These are phyloP conservation scores for Populus nigra DNA, from an alignment of 345 rosid species.

Conservation along the genomic window DNA sequence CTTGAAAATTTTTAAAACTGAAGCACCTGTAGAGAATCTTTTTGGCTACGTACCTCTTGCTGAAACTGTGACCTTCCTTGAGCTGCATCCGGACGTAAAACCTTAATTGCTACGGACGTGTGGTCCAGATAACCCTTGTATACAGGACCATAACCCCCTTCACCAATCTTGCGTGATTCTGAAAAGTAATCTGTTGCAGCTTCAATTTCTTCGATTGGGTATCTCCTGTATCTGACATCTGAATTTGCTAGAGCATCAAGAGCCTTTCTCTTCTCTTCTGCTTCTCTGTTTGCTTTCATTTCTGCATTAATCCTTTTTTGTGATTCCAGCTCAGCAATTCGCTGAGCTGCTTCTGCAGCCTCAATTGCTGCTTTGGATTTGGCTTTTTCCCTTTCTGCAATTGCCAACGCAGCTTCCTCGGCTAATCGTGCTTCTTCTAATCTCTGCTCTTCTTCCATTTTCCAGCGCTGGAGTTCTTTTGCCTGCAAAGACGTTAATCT, in stretches of 20 bases:
- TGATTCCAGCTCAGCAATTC: slow-evolving; percentile 75
- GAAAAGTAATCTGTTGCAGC: slow-evolving; percentile 71
- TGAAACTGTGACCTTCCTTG: slow-evolving; percentile 93
- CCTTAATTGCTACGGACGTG: slow-evolving; percentile 83
- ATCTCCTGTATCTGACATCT: slow-evolving; percentile 69
- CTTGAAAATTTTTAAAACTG: neutral
- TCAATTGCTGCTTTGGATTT: slow-evolving; percentile 79
- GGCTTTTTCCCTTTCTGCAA: slow-evolving; percentile 77
- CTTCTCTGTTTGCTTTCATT: slow-evolving; percentile 67
- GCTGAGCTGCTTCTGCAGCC: slow-evolving; percentile 83
- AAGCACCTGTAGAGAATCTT: neutral
- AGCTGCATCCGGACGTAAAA: slow-evolving; percentile 80
- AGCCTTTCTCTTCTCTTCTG: slow-evolving; percentile 67
- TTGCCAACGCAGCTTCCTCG: slow-evolving; percentile 74
- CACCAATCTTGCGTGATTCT: slow-evolving; percentile 68
- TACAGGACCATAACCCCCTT: slow-evolving; percentile 96
- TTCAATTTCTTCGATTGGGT: slow-evolving; percentile 80
- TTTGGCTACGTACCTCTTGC: slow-evolving; percentile 64
- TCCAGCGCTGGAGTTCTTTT: slow-evolving; percentile 75
- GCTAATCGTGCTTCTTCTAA: slow-evolving; percentile 65
- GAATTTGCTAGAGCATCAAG: slow-evolving; percentile 50
- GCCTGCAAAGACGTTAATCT: slow-evolving; percentile 44
- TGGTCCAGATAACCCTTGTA: slow-evolving; percentile 74
- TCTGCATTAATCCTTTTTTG: slow-evolving; percentile 70
- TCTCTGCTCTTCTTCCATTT: slow-evolving; percentile 70